Evolutionary conservation across 495 filamentous ascomycete species (phyloP).

Genomic region (Amphirosellinia nigrospora): DNA sequence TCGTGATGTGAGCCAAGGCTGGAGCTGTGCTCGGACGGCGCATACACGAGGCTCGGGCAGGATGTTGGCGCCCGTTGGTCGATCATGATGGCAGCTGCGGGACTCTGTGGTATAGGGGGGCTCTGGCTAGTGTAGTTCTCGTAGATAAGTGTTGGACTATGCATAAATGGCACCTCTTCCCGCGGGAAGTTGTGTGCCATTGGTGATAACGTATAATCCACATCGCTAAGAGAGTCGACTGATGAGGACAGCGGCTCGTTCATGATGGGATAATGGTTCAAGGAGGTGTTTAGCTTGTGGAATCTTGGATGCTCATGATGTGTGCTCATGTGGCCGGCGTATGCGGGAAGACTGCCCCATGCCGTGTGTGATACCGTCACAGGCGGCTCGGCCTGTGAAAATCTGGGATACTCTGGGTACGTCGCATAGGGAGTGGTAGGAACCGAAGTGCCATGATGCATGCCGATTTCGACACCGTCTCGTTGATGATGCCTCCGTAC

Average conservation of each 20-base stretch:
- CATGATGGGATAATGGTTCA: slow-evolving; percentile 40
- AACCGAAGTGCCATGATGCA: slow-evolving; percentile 31
- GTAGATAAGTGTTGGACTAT: slow-evolving; percentile 60
- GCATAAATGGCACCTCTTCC: slow-evolving; percentile 56
- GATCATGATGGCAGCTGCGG: slow-evolving; percentile 58
- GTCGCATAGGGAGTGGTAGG: slow-evolving; percentile 45
- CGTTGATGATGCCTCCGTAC: slow-evolving; percentile 32
- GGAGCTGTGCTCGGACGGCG: slow-evolving; percentile 54
- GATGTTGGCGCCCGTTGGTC: slow-evolving; percentile 56
- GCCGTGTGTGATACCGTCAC: slow-evolving; percentile 36
- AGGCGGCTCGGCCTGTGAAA: slow-evolving; percentile 43
- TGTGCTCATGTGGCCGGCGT: slow-evolving; percentile 32
- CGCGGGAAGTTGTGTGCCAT: slow-evolving; percentile 55
- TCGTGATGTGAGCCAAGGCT: slow-evolving; percentile 55
- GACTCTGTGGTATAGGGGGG: slow-evolving; percentile 57
- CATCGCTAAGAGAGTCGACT: slow-evolving; percentile 59
- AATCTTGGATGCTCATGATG: slow-evolving; percentile 36
- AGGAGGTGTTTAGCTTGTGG: slow-evolving; percentile 36
- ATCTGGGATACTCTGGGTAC: slow-evolving; percentile 42
- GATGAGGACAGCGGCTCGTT: slow-evolving; percentile 54
- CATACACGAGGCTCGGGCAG: slow-evolving; percentile 57
- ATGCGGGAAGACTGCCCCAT: slow-evolving; percentile 37
- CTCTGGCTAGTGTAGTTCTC: slow-evolving; percentile 54
- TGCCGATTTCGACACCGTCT: slow-evolving; percentile 41
- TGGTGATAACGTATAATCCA: slow-evolving; percentile 60